Evolutionary conservation across 768 basidiomycete genomes (phyloP), one percentile per base, ranked within the genome.

Genomic region (Rhizopogon vesiculosus): DNA sequence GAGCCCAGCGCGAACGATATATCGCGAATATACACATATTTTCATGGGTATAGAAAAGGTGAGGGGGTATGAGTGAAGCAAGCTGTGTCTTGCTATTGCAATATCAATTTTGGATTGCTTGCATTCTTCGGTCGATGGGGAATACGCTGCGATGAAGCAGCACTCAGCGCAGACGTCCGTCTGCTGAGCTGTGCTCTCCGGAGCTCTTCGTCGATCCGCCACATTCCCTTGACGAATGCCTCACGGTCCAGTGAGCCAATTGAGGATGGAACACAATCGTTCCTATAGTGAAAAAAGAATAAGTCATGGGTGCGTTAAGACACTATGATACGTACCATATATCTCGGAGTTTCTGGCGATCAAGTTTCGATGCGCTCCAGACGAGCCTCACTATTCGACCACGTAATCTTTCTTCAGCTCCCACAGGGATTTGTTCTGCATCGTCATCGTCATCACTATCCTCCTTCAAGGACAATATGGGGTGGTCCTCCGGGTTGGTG

Each of bases 121-220:
- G 54, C 56, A 33, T 54, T 51, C 54, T 64, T 61, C 41, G 65
- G 62, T 7, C 69, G 69, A 31, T 70, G 69, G 38, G 69, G 69
- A 19, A 70, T 70, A 41, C 69, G 70, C 39, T 70, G 69, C 10
- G 69, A 70, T 7, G 69, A 70, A 25, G 69, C 69, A 2, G 59
- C 67, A 29, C 60, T 69, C 43, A 71, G 66, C 16, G 70, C 69
- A 12, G 65, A 73, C 41, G 64, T 56, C 42, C 65, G 67, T 40
- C 60, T 62, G n/a, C 61, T 69, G 31, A 74, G 59, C 44, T 86
- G 81, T 5, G 79, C 76, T 45, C 82, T 78, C n/a, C 86, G 75
- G 12, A 92, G 80, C 61, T 91, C 89, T 68, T 90, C 88, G 69
- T 93, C 90, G 29, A 93, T 88, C 39, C 84, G 82, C 89, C 89